Base-by-base conservation (phyloP, 1,284 basidiomycete genomes). In the Pseudozyma flocculosa region DNA sequence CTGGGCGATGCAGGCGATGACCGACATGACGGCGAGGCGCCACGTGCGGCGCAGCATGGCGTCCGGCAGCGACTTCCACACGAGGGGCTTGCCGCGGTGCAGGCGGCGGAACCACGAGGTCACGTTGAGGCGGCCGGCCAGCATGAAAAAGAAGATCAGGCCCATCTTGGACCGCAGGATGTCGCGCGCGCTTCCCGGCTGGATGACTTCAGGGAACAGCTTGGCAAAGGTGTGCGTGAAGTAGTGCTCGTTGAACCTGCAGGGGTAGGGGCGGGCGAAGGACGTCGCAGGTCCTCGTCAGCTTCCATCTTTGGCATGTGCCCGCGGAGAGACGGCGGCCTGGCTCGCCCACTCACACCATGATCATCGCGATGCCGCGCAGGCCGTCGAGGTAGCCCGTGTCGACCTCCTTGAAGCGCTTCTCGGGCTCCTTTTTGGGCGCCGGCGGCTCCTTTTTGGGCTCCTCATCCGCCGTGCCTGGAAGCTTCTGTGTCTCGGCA, bases 11-110 rank as follows among this genome's bases (percentile, higher is more conserved):
- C 76, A 68, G 56, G 79, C 72, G 54, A 76, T 54, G 55, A 75
- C 67, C 66, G 78, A 77, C 15, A 78, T 77, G 54, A 79, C 76
- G 19, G 78, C 68, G 47, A 80, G 69, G 66, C 78, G 78, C 50
- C 79, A 74, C 11, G 79, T 68, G 19, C 79, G 78, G 45, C 79
- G 76, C 63, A 80, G 73, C 47, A 80, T 72, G 15, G 79, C 79
- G 66, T 56, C 71, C 45, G 47, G 78, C 68, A 64, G 68, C 66
- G 55, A 72, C 62, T 15, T 70, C 72, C 51, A 77, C 67, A 29
- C 73, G 75, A 48, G 73, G 41, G 45, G 70, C 55, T 66, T 72
- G 71, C 45, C 78, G 67, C 48, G 73, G 70, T 57, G 73, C 52
- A 54, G 57, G 44, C 57, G 57, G 2, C 46, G 66, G 58, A 79